Percentiles rank a stretch among this genome's conserved stretches.
Evolutionary conservation across 306 rosid species (phyloP).

Genomic region (Calophaca sinica): DNA sequence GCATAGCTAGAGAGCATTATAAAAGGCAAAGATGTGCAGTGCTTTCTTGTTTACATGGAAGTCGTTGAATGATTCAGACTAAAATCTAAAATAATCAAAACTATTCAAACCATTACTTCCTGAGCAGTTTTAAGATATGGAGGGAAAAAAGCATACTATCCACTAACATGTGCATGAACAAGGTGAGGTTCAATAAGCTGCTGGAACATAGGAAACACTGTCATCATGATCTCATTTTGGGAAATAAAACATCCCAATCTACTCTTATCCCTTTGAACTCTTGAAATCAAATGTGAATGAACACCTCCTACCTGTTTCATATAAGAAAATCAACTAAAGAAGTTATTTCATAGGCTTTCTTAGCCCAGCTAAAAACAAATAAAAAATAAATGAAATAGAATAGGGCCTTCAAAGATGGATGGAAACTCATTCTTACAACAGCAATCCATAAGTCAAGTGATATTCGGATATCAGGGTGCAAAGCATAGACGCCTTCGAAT

Average conservation of each 20-base stretch:
- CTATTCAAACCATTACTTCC: slow-evolving; percentile 3
- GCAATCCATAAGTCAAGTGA: slow-evolving; percentile 98
- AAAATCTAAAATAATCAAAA: slow-evolving; percentile 31
- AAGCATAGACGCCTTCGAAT: slow-evolving; percentile 97
- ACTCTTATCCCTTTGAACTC: slow-evolving; percentile 99
- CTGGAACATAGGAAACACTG: slow-evolving; percentile 99
- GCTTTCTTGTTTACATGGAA: slow-evolving; percentile 15
- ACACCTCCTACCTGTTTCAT: slow-evolving; percentile 95
- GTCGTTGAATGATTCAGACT: slow-evolving; percentile 27
- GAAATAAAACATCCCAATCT: slow-evolving; percentile 89
- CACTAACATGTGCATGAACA: slow-evolving; percentile 96
- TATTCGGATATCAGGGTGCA: slow-evolving; percentile 93
- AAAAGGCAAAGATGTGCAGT: slow-evolving; percentile 20
- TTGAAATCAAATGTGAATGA: slow-evolving; percentile 97
- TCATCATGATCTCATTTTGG: slow-evolving; percentile 96
- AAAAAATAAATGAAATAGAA: slow-evolving; percentile 39
- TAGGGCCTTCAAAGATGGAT: slow-evolving; percentile 30
- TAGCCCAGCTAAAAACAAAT: slow-evolving; percentile 26
- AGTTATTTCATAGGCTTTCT: slow-evolving; percentile 37
- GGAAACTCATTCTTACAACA: slow-evolving; percentile 69
- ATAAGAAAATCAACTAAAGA: slow-evolving; percentile 34
- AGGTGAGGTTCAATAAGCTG: slow-evolving; percentile 97
- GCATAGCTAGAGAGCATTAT: slow-evolving; percentile 23
- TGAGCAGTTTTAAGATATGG: slow-evolving; percentile 13
- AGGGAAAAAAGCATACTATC: slow-evolving; percentile 5